Evolutionary conservation across 1,284 basidiomycete genomes (phyloP), one percentile per base, ranked within the genome.

Genomic region (Dichomitus squalens): DNA sequence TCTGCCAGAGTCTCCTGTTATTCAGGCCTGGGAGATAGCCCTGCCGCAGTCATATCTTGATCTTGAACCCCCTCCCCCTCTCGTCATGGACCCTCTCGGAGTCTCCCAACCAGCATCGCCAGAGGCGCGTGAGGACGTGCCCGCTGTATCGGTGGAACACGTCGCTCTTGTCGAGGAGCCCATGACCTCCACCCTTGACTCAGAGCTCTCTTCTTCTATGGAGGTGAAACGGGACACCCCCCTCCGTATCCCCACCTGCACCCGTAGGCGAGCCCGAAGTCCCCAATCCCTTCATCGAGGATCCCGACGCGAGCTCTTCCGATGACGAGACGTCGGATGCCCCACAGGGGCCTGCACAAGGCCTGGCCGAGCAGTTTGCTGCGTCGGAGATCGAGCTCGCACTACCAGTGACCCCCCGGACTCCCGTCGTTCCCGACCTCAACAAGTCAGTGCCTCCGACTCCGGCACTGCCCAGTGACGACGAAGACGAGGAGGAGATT

Each of bases 221-320:
- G 55, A 60, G 43, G 49, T 53, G 4, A 18, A 49, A 6, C 46
- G 52, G 18, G 47, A 54, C n/a, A 29, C 35, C 6, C 59, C 57
- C 11, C 55, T 64, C n/a, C 20, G 50, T 60, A 8, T 58, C 55
- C 8, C 60, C 63, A n/a, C 54, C 61, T 16, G 52, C 64, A 0
- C 58, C 60, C 7, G 53, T 60, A 0, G 70, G 74, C 33, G 79
- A 80, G 64, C 74, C 76, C 18, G 80, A 81, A 56, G 75, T 74
- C 4, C 81, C 80, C n/a, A 77, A 86, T 68, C 82, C 84, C 1
- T 86, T 86, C 72, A 53, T 62, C 9, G 53, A 56, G 31, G 64
- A 64, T 14, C 58, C 63, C 0, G 68, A 69, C 25, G 74, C 75
- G 41, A 70, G 72, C 14, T 70, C 69, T 7, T 64, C 72, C 20